These are phyloP conservation scores for Apium graveolens DNA, from an alignment of 129 eudicot genomes.

Conservation along the genomic window DNA sequence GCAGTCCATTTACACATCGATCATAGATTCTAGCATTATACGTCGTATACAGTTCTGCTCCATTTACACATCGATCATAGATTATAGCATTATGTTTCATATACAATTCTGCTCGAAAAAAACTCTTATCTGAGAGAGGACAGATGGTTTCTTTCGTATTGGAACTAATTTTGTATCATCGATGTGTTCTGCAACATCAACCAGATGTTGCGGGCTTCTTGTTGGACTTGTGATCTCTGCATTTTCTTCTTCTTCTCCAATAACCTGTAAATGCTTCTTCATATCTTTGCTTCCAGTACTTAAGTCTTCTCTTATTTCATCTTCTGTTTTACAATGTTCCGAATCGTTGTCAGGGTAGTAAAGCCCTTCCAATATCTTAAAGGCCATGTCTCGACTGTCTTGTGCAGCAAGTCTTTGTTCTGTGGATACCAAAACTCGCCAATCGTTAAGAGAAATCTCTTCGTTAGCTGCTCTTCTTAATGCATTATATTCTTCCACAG, in stretches of 20 bases:
- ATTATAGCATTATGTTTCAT: background rate
- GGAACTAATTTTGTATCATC: background rate
- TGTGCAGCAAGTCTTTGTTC: constrained; percentile 57
- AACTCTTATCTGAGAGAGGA: background rate
- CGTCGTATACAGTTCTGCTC: background rate
- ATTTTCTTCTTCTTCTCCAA: constrained; percentile 3
- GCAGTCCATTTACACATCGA: background rate
- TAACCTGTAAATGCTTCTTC: too few species aligned
- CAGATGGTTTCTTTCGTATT: constrained; percentile 3
- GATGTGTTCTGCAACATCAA: background rate
- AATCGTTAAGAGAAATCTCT: constrained; percentile 39
- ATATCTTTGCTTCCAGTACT: background rate
- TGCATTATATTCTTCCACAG: constrained; percentile 41
- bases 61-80: background rate
- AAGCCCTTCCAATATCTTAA: constrained; percentile 23
- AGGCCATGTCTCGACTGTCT: constrained; percentile 39
- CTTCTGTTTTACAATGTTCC: background rate
- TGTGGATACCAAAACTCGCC: constrained; percentile 41
- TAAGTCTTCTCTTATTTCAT: background rate
- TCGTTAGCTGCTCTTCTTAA: constrained; percentile 42
- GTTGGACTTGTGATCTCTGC: background rate
- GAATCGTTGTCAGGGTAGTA: background rate
- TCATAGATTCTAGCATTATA: background rate
- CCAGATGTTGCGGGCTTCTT: background rate
- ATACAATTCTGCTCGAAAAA: background rate